Base-by-base conservation (phyloP, 2,329 filamentous ascomycete species). In the Sphaerostilbella broomeana region DNA sequence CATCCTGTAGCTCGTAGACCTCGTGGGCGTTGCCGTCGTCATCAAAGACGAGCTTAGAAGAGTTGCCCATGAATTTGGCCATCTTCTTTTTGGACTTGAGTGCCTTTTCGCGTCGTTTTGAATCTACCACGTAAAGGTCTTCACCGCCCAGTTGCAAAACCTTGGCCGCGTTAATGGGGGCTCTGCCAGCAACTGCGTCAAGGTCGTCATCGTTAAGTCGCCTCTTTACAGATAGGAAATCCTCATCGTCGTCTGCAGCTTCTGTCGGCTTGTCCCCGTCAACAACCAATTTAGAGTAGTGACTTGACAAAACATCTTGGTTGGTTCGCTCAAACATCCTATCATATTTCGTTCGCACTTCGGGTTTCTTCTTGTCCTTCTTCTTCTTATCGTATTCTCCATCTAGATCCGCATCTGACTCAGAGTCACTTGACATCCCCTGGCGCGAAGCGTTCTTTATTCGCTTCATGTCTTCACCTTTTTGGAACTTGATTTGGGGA, bases 251-350 rank as follows among this genome's bases (percentile, higher is more conserved):
- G 38, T 77, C 74, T 4, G 58, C 69, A 4, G 54, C 58, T 35
- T 48, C 48, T 33, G 61, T 57, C 46, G 49, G 61, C 8, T 51
- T 44, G 15, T 42, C 77, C 12, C 70, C 75, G 43, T 71, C 60
- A 35, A 72, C 72, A 44, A 97, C 80, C 47, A 98, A 74, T 56
- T 90, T 95, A 44, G 79, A 78, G 68, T 95, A 97, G 64, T 98
- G 92, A 40, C 83, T 80, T n/a, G 90, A 89, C 48, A 98, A 65
- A 21, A 98, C 85, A 57, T 95, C 89, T 63, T 97, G 90, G 63
- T 98, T 98, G 52, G 84, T 85, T 45, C 92, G 76, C 68, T 95
- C 90, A 62, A 97, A 95, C 92, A 98, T 97, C 51, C 87, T 83
- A 62, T 98, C 88, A 59, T 94, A 94, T 62, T 95, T 97, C 21